A percentile compares a stretch with the other conserved stretches of the same genome.
phyloP scores from a whole-genome alignment of 202 grass and related monocot species.

The Elaeis oleifera region DNA sequence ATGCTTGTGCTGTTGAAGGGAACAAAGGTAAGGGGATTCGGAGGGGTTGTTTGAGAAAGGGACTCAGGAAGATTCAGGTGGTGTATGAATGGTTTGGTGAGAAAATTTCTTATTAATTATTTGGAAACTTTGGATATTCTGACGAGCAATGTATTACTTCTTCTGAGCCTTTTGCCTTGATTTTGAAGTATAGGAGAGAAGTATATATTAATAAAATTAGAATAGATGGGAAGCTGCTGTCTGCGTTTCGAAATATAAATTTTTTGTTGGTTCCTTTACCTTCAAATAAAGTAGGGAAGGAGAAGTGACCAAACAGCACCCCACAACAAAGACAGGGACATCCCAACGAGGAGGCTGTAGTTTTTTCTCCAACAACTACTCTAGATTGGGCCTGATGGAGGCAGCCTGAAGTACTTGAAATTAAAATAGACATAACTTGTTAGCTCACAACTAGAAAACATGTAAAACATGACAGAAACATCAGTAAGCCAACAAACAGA shows the following conservation, averaged over 20 bases:
- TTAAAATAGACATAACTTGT: too few species aligned
- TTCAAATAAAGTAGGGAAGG: constrained; percentile 23
- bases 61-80: constrained; percentile 2
- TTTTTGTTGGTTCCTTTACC: constrained; percentile 11
- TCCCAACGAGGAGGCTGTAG: background rate
- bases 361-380: background rate
- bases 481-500: too few species aligned
- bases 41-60: constrained; percentile 8
- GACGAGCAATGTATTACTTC: background rate
- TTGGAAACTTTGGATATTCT: background rate
- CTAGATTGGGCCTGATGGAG: too few species aligned
- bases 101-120: background rate
- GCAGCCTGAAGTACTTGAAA: too few species aligned
- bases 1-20: background rate
- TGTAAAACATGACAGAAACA: too few species aligned
- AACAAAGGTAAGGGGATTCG: background rate
- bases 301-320: constrained; percentile 9
- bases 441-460: too few species aligned
- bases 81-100: background rate
- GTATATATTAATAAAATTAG: background rate
- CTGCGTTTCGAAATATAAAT: constrained; percentile 6
- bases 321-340: constrained; percentile 4
- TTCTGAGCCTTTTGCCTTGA: background rate
- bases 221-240: constrained; percentile 20
- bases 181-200: constrained; percentile 3